Percentiles rank a stretch among this genome's conserved stretches.
Evolutionary conservation across 805 yeast species (phyloP).

Genomic region (Saturnispora hagleri): DNA sequence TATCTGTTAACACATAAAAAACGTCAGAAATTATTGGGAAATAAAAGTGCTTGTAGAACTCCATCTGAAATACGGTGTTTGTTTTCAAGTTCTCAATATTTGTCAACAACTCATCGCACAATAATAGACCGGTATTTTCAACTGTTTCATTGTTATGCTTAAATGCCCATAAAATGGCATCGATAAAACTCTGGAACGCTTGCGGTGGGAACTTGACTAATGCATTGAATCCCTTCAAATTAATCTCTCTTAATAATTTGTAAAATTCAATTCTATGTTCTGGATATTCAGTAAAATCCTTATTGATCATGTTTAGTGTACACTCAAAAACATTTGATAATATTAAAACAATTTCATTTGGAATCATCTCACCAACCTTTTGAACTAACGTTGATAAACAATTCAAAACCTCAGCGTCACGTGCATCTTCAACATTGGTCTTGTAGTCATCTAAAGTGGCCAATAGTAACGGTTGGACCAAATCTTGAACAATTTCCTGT

Average conservation of each 20-base stretch:
- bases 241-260: slow-evolving; percentile 78
- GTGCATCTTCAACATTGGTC: slow-evolving; percentile 85
- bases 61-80: slow-evolving; percentile 55
- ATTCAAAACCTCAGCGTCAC: slow-evolving; percentile 95
- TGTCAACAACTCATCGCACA: slow-evolving; percentile 73
- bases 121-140: slow-evolving; percentile 80
- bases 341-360: slow-evolving; percentile 80
- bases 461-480: slow-evolving; percentile 72
- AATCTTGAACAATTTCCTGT: slow-evolving; percentile 74
- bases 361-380: slow-evolving; percentile 79
- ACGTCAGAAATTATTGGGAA: slow-evolving; percentile 87
- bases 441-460: slow-evolving; percentile 88
- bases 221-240: slow-evolving; percentile 77
- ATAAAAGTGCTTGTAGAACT: slow-evolving; percentile 81
- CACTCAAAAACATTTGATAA: slow-evolving; percentile 88
- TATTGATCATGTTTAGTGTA: slow-evolving; percentile 90
- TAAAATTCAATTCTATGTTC: slow-evolving; percentile 97
- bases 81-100: slow-evolving; percentile 75
- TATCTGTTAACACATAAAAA: slow-evolving; percentile 87
- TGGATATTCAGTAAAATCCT: slow-evolving; percentile 93
- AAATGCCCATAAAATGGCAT: slow-evolving; percentile 96
- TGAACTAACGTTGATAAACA: slow-evolving; percentile 87
- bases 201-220: slow-evolving; percentile 81
- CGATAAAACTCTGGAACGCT: slow-evolving; percentile 83
- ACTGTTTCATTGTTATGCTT: slow-evolving; percentile 97